Percentiles rank a stretch among this genome's conserved stretches.
Evolutionary conservation across 2,329 filamentous ascomycete species (phyloP).

Genomic region (Fonsecaea pugnacius): DNA sequence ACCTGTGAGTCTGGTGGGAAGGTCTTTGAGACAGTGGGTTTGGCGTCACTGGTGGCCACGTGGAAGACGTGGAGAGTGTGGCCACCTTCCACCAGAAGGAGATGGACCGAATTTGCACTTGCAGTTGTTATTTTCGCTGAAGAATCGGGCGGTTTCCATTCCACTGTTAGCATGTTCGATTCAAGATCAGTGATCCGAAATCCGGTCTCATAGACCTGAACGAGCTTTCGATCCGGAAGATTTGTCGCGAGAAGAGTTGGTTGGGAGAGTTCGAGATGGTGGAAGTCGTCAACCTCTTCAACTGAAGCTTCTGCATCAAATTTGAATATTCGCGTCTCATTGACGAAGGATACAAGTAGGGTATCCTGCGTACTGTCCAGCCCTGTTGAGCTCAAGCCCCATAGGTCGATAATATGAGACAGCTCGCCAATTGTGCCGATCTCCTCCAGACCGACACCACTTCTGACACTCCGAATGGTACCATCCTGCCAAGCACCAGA

Average conservation of each 20-base stretch:
- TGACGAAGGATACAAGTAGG: slow-evolving; percentile 77
- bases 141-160: slow-evolving; percentile 51
- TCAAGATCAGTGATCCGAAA: slow-evolving; percentile 62
- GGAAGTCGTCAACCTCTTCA: slow-evolving; percentile 80
- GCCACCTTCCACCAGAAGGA: slow-evolving; percentile 77
- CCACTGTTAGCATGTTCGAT: slow-evolving; percentile 50
- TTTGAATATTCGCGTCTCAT: slow-evolving; percentile 79
- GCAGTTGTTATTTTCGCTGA: slow-evolving; percentile 71
- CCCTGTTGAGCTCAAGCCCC: slow-evolving; percentile 64
- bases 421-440: slow-evolving; percentile 81
- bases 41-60: slow-evolving; percentile 55
- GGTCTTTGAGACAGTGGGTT: slow-evolving; percentile 62
- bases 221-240: slow-evolving; percentile 63
- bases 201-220: slow-evolving; percentile 74
- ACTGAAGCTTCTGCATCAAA: slow-evolving; percentile 77
- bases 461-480: slow-evolving; percentile 84
- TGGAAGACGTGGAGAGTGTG: slow-evolving; percentile 72
- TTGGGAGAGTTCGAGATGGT: slow-evolving; percentile 69
- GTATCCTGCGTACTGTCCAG: slow-evolving; percentile 63
- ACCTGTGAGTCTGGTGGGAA: slow-evolving; percentile 74
- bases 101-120: slow-evolving; percentile 70
- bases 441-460: slow-evolving; percentile 90
- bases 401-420: slow-evolving; percentile 72
- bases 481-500: slow-evolving; percentile 90
- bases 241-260: slow-evolving; percentile 74